These are phyloP conservation scores for Eleusine indica DNA, from an alignment of 176 grass and related monocot genomes.

Conservation along the genomic window DNA sequence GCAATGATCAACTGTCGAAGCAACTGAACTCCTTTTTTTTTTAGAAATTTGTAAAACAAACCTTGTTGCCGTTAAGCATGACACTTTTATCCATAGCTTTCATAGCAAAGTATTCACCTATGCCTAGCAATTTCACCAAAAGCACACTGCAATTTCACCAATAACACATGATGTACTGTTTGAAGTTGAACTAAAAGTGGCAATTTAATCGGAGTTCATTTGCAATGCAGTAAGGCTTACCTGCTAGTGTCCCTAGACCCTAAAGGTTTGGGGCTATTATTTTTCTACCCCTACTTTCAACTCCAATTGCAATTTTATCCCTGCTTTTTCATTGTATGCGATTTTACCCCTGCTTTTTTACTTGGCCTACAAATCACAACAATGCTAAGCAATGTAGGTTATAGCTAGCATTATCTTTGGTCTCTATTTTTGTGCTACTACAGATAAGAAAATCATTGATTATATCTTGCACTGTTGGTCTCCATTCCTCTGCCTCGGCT, in stretches of 20 bases:
- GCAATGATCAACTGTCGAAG: not conserved
- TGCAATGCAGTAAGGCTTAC: constrained; percentile 34
- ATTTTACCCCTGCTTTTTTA: no score
- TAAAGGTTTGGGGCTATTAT: constrained; percentile 48
- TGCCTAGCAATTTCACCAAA: constrained; percentile 82
- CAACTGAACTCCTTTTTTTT: not conserved
- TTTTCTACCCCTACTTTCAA: no score
- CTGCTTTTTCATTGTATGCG: no score
- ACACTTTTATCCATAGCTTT: constrained; percentile 91
- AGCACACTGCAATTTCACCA: constrained; percentile 69
- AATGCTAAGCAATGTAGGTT: no score
- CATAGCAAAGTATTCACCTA: constrained; percentile 87
- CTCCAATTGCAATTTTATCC: no score
- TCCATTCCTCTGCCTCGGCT: no score
- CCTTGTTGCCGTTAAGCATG: constrained; percentile 97
- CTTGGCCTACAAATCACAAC: no score
- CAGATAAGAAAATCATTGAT: no score
- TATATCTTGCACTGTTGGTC: no score
- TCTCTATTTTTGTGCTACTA: no score
- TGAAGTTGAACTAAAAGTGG: not conserved
- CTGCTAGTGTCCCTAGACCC: constrained; percentile 91
- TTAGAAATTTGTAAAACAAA: constrained; percentile 28
- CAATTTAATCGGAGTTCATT: constrained; percentile 1
- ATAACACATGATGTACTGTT: constrained; percentile 23
- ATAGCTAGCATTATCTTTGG: no score